phyloP scores from a whole-genome alignment of 2,329 filamentous ascomycete genomes.

The Venturia nashicola region DNA sequence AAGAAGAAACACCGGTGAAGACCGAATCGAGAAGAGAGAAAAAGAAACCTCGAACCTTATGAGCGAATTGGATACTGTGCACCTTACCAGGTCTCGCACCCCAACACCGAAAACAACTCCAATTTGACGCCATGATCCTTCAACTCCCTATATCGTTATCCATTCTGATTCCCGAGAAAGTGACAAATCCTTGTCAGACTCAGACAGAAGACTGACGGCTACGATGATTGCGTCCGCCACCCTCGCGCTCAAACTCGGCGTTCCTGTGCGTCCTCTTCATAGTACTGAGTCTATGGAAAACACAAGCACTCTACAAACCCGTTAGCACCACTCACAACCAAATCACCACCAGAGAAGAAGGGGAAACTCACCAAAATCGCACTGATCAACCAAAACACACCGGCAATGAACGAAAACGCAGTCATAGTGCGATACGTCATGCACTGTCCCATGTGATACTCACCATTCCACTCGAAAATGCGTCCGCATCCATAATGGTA shows the following conservation, averaged over 20 bases:
- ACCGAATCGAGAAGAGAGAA: not conserved
- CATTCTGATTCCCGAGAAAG: not conserved
- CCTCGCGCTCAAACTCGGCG: not conserved
- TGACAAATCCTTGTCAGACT: not conserved
- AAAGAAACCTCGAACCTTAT: not conserved
- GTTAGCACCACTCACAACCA: not conserved
- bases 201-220: not conserved
- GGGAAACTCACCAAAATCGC: not conserved
- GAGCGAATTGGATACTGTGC: not conserved
- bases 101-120: not conserved
- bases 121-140: not conserved
- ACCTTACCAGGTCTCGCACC: not conserved
- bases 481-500: conserved; percentile 18
- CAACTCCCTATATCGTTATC: not conserved
- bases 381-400: conserved; percentile 53
- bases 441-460: conserved; percentile 42
- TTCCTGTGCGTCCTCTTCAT: not conserved
- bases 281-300: not conserved
- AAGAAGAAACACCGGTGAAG: not conserved
- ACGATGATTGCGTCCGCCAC: not conserved
- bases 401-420: conserved; percentile 60
- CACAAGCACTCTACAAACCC: not conserved
- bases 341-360: not conserved
- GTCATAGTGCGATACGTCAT: conserved; percentile 58
- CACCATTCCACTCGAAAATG: conserved; percentile 40